Base-by-base conservation (phyloP, 257 asterid genomes). In the Paraleonurus japonicus region DNA sequence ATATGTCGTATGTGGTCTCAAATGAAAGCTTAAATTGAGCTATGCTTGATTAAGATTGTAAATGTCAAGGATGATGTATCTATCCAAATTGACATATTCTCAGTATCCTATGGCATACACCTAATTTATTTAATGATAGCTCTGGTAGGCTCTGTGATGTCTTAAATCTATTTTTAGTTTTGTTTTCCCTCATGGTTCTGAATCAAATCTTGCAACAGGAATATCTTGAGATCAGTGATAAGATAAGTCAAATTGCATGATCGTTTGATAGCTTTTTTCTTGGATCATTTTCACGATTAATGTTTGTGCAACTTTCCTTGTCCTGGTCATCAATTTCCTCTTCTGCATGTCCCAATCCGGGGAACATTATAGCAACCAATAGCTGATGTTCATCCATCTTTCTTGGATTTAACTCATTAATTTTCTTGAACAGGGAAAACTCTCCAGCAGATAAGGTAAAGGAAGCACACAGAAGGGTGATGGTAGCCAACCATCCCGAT, bases 401-500 rank as follows among this genome's bases (percentile, higher is more conserved):
- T 43, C 41, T 16, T 19, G 24, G 30, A 12, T 4, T 47, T 63
- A 19, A 23, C 41, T 57, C 7, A 1, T 4, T 57, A 4, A 64
- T 53, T 61, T 55, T 20, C 55, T 55, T 65, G 59, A 66, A 67
- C 81, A 87, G 97, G 86, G 97, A 91, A 78, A 84, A 85, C 85
- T 82, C 83, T 26, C 86, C 91, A 1, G 58, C 72, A 6, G 97
- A 92, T 30, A 88, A 92, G 82, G 73, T 88, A 58, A 90, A 81
- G 90, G 98, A 92, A 83, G 98, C 98, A 6, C 98, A 90, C 80
- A 78, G 98, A 77, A 80, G 87, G 67, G 95, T 92, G 75, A 92
- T 92, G 98, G 91, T 92, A 50, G 97, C 97, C 47, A 90, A 92
- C 75, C 98, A 92, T 76, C 98, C 98, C 0, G 96, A 92, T 80